A percentile compares a stretch with the other conserved stretches of the same genome.
These are phyloP conservation scores for Arthrobotrys megalospora DNA, from an alignment of 2,329 filamentous ascomycete genomes.

Conservation along the genomic window DNA sequence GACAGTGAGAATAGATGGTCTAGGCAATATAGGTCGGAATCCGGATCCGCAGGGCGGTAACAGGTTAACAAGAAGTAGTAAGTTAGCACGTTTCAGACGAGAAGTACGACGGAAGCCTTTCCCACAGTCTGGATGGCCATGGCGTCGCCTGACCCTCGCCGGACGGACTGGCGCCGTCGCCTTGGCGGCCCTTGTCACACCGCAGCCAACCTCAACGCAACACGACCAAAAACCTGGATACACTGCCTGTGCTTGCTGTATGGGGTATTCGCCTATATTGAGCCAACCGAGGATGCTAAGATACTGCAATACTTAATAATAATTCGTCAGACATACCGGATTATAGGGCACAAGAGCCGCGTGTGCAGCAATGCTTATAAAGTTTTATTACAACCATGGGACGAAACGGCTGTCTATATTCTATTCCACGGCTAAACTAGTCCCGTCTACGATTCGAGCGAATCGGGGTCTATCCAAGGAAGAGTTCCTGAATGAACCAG, in stretches of 20 bases:
- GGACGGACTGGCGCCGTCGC: conserved; percentile 53
- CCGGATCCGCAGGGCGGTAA: conserved; percentile 46
- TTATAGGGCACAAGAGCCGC: conserved; percentile 54
- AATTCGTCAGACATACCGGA: conserved; percentile 48
- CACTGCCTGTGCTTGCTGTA: conserved; percentile 6
- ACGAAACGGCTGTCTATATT: conserved; percentile 49
- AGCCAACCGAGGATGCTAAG: conserved; percentile 37
- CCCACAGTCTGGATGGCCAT: conserved; percentile 25
- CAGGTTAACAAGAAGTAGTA: conserved; percentile 31
- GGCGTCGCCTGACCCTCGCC: conserved; percentile 47
- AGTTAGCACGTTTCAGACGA: conserved; percentile 48
- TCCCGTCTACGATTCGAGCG: conserved; percentile 32
- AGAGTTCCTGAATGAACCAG: conserved; percentile 24
- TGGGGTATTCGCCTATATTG: conserved; percentile 37
- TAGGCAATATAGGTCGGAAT: conserved; percentile 47
- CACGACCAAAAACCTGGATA: conserved; percentile 26
- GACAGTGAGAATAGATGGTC: conserved; percentile 17
- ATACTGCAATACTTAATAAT: conserved; percentile 22
- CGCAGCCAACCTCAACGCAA: conserved; percentile 41
- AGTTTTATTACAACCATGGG: conserved; percentile 56
- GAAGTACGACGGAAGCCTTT: conserved; percentile 26
- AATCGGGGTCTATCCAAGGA: conserved; percentile 8
- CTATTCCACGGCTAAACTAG: conserved; percentile 58
- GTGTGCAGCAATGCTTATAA: conserved; percentile 10
- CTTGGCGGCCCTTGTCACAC: conserved; percentile 36